Percentiles rank a stretch among this genome's conserved stretches.
phyloP scores from a whole-genome alignment of 495 filamentous ascomycete genomes.

The Xanthoparmelia taractica region DNA sequence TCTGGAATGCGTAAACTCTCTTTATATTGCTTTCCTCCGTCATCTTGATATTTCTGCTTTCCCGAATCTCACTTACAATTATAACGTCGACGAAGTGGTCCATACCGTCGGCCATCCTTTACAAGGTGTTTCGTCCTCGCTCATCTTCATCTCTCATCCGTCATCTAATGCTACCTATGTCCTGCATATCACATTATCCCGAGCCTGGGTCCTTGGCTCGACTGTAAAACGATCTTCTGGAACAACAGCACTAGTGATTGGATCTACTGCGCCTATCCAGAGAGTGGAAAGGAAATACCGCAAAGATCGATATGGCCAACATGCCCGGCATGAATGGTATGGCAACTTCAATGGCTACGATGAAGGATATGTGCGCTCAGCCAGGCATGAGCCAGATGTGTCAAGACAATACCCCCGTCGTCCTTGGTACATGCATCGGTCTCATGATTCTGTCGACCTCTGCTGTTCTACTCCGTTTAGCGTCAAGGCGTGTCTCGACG shows the following conservation, averaged over 20 bases:
- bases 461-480: conserved; percentile 2
- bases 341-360: conserved; percentile 9
- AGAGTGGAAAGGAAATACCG: background rate
- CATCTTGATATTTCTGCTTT: background rate
- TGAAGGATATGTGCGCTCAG: conserved; percentile 7
- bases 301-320: conserved; percentile 9
- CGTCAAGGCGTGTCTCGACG: conserved; percentile 5
- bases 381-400: conserved; percentile 13
- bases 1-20: background rate
- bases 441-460: background rate
- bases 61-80: background rate
- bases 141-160: background rate
- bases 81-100: background rate
- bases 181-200: background rate
- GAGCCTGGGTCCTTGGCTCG: background rate
- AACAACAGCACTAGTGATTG: background rate
- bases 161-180: background rate
- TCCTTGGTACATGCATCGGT: conserved; percentile 3
- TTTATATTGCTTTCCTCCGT: background rate
- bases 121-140: background rate
- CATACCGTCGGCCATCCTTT: background rate
- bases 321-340: conserved; percentile 7
- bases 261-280: background rate
- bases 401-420: background rate
- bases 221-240: background rate